A percentile compares a stretch with the other conserved stretches of the same genome.
Evolutionary conservation across 345 rosid genomes (phyloP).

Genomic region (Mangifera indica): DNA sequence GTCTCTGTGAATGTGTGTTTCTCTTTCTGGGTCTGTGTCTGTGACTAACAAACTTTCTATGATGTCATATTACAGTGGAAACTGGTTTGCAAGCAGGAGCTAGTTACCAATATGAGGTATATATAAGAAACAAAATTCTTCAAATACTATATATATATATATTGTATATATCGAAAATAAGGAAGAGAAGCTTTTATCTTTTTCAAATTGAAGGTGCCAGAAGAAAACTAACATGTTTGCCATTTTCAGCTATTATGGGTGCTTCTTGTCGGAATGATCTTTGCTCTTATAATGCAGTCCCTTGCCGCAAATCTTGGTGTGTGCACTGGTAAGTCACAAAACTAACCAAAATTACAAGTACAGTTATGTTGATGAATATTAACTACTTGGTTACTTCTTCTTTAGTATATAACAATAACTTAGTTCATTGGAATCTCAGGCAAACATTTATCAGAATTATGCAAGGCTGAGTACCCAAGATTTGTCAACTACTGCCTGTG

Average conservation of each 20-base stretch:
- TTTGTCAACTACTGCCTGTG: conserved; percentile 45
- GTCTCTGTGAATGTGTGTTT: background rate
- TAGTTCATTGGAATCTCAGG: conserved; percentile 32
- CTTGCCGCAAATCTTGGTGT: conserved; percentile 82
- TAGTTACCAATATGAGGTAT: conserved; percentile 51
- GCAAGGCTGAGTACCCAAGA: conserved; percentile 65
- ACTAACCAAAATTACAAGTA: too few relatives aligned
- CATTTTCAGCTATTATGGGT: conserved; percentile 60
- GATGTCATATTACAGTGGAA: conserved; percentile 44
- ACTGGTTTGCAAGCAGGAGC: conserved; percentile 80
- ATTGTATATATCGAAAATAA: too few relatives aligned
- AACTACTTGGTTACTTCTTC: too few relatives aligned
- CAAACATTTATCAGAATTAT: conserved; percentile 60
- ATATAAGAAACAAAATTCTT: background rate
- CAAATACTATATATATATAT: too few relatives aligned
- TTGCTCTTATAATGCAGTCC: too few relatives aligned
- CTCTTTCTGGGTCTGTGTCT: background rate
- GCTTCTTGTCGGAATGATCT: conserved; percentile 50
- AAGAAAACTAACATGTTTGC: background rate
- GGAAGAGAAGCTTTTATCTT: too few relatives aligned
- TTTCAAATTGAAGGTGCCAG: conserved; percentile 31
- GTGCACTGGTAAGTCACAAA: conserved; percentile 44
- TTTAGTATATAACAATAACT: conserved; percentile 42
- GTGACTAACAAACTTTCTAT: background rate
- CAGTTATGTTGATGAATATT: too few relatives aligned